These are phyloP conservation scores for Saturnispora serradocipensis DNA, from an alignment of 805 yeast species.

Conservation along the genomic window DNA sequence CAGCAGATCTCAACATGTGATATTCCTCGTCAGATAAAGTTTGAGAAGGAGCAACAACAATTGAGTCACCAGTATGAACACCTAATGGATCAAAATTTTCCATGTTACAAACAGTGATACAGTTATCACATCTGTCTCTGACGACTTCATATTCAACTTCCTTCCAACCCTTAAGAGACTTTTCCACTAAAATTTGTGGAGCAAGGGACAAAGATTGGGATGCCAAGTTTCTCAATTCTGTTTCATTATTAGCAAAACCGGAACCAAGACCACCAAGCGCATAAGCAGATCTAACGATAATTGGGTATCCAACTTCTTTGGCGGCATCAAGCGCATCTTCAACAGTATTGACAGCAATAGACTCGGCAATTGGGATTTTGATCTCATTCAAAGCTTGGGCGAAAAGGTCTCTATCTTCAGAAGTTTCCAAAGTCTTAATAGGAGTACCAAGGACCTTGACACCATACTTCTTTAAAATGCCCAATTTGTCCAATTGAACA, in stretches of 20 bases:
- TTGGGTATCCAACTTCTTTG: constrained; percentile 83
- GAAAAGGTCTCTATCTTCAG: constrained; percentile 96
- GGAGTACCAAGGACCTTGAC: constrained; percentile 96
- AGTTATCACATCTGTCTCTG: constrained; percentile 93
- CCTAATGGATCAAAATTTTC: constrained; percentile 98
- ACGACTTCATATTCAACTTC: constrained; percentile 98
- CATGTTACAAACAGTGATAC: constrained; percentile 99
- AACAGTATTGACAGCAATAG: constrained; percentile 72
- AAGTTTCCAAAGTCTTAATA: constrained; percentile 90
- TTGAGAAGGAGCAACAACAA: constrained; percentile 98
- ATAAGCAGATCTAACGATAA: constrained; percentile 93
- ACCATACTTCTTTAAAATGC: constrained; percentile 88
- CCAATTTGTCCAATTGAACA: constrained; percentile 71
- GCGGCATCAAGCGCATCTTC: constrained; percentile 83
- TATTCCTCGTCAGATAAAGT: constrained; percentile 94
- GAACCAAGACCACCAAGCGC: constrained; percentile 98
- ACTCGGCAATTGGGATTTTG: constrained; percentile 89
- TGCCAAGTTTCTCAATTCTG: constrained; percentile 75
- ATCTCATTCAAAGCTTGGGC: constrained; percentile 93
- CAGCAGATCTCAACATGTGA: constrained; percentile 96
- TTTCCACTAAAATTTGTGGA: constrained; percentile 92
- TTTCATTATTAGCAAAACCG: constrained; percentile 88
- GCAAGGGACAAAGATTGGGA: constrained; percentile 89
- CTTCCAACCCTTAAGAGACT: constrained; percentile 98
- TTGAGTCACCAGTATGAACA: constrained; percentile 98